A percentile compares a stretch with the other conserved stretches of the same genome.
Evolutionary conservation across 2,329 filamentous ascomycete species (phyloP).

Genomic region (Tolypocladium ophioglossoides): DNA sequence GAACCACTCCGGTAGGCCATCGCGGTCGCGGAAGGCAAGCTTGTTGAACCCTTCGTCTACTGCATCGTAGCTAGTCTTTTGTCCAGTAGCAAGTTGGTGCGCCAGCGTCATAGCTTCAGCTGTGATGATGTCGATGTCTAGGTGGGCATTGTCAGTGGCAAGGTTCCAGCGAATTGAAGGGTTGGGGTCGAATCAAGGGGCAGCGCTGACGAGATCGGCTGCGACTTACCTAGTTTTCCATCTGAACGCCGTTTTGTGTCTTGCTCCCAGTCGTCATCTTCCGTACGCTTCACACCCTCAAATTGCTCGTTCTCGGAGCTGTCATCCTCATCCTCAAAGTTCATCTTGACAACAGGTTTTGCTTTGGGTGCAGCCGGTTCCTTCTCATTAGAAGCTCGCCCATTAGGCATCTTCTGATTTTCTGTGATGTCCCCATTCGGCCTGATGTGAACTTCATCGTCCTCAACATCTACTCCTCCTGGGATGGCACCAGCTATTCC

Average conservation of each 20-base stretch:
- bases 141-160: slow-evolving; percentile 10
- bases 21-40: slow-evolving; percentile 78
- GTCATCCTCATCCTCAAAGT: slow-evolving; percentile 22
- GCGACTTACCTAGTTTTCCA: slow-evolving; percentile 16
- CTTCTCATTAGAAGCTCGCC: neutral
- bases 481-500: slow-evolving; percentile 61
- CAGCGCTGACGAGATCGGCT: neutral
- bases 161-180: neutral
- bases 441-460: slow-evolving; percentile 13
- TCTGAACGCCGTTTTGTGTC: slow-evolving; percentile 52
- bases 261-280: slow-evolving; percentile 55
- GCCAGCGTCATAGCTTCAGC: slow-evolving; percentile 97
- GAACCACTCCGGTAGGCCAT: slow-evolving; percentile 96
- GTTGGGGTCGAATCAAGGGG: neutral
- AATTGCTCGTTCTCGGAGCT: slow-evolving; percentile 39
- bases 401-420: slow-evolving; percentile 6
- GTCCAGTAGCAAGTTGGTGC: slow-evolving; percentile 78
- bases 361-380: neutral
- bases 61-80: slow-evolving; percentile 68
- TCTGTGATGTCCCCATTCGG: slow-evolving; percentile 8
- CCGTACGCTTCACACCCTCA: slow-evolving; percentile 47
- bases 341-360: slow-evolving; percentile 9
- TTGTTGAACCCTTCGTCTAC: slow-evolving; percentile 92
- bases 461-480: slow-evolving; percentile 27
- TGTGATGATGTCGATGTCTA: slow-evolving; percentile 97